Evolutionary conservation across 352 stramenopile genomes (phyloP), one percentile per base, ranked within the genome.

Genomic region (Globisporangium megalacanthum): DNA sequence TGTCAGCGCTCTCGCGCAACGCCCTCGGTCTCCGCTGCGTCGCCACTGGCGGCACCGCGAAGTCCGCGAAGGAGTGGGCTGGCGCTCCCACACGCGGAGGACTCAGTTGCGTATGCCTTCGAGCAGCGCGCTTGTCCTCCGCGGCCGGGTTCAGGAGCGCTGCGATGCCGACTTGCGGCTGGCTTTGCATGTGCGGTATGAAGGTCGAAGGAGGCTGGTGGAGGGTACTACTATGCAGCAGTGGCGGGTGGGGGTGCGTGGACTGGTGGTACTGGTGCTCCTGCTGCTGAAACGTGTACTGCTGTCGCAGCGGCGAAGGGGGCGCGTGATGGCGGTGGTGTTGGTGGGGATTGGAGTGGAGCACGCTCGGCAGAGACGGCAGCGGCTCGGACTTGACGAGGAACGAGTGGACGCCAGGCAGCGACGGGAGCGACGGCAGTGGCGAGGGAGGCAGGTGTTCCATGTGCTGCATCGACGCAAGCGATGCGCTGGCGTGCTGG

Each of bases 381-480:
- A 63, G 57, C 35, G 57, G 37, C 56, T 61, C 56, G 19, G 52
- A 25, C 49, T 61, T 61, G 56, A 61, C 25, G 49, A 61, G 33
- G 20, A 56, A 61, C 25, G 37, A 29, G 46, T 58, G 52, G 31
- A 64, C 58, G 50, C 42, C 36, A 1, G 58, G 58, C 31, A 58
- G 50, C 15, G 50, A 49, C 25, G 56, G 11, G 4, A 47, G 39
- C 41, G 52, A 36, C 15, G 51, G 29, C 20, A 36, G 31, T 56
- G 51, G 29, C 22, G 42, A 49, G 8, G 35, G 36, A 13, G 48
- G 31, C 35, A 25, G 56, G 4, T 20, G 39, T 22, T 35, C 36
- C 56, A 56, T 50, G 15, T 37, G 56, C 35, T 58, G 49, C 58
- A 64, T 64, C 50, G 42, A 47, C 42, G 42, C 42, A 19, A 47